Evolutionary conservation across 2,329 filamentous ascomycete genomes (phyloP).

Genomic region (Blastomyces parvus): DNA sequence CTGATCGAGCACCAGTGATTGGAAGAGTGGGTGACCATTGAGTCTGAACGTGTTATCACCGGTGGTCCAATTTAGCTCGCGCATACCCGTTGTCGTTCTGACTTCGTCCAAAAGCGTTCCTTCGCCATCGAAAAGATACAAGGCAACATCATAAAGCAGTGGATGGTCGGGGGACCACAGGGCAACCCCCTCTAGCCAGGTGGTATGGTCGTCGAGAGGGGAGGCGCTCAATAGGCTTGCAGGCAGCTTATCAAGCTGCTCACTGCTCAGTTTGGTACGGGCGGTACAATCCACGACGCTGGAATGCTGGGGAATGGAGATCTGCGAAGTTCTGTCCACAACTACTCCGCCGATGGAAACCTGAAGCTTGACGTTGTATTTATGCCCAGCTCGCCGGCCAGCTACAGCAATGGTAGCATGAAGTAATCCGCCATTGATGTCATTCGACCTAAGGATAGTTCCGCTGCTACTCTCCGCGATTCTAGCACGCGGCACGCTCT

Average conservation of each 20-base stretch:
- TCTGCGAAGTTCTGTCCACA: conserved; percentile 39
- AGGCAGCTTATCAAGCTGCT: background rate
- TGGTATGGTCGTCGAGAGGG: conserved; percentile 33
- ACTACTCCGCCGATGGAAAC: conserved; percentile 42
- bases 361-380: conserved; percentile 46
- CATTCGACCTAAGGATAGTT: conserved; percentile 50
- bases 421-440: conserved; percentile 44
- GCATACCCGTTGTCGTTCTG: conserved; percentile 50
- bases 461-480: conserved; percentile 51
- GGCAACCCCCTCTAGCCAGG: conserved; percentile 49
- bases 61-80: conserved; percentile 51
- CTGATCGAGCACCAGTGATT: conserved; percentile 60
- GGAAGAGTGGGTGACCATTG: conserved; percentile 59
- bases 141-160: conserved; percentile 51
- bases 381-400: conserved; percentile 27
- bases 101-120: conserved; percentile 46
- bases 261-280: conserved; percentile 34
- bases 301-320: conserved; percentile 41
- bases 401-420: conserved; percentile 43
- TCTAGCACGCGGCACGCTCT: conserved; percentile 46
- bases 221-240: background rate
- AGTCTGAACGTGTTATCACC: conserved; percentile 52
- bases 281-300: conserved; percentile 42
- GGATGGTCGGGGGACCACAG: conserved; percentile 60
- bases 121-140: conserved; percentile 43